phyloP scores from a whole-genome alignment of 202 grass and related monocot species.

The Panicum hallii region DNA sequence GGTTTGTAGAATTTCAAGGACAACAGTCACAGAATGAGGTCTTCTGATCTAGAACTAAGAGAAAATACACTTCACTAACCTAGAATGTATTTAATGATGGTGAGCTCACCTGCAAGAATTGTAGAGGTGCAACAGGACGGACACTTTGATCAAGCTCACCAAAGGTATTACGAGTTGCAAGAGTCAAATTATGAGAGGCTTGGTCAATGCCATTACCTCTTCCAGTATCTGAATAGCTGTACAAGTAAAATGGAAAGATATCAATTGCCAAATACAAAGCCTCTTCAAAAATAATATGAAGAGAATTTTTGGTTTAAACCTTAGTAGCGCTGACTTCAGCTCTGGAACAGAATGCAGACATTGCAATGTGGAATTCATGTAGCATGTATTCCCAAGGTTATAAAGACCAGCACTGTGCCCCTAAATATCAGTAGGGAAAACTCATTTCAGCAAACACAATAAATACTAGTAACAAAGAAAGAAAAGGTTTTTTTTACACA shows the following conservation, averaged over 20 bases:
- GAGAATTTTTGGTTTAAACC: conserved; percentile 51
- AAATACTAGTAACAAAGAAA: not conserved
- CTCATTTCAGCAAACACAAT: conserved; percentile 29
- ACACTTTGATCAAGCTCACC: conserved; percentile 86
- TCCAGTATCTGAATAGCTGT: conserved; percentile 84
- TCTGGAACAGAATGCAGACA: conserved; percentile 98
- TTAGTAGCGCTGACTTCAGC: conserved; percentile 89
- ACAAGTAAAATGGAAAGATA: conserved; percentile 39
- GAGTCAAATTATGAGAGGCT: conserved; percentile 81
- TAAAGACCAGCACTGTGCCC: conserved; percentile 96
- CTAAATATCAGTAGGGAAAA: conserved; percentile 50
- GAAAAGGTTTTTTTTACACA: not conserved
- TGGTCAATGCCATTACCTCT: conserved; percentile 88
- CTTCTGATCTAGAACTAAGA: not conserved
- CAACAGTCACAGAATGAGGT: conserved; percentile 14
- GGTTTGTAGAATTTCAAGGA: not conserved
- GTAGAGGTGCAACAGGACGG: conserved; percentile 84
- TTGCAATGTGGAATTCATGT: conserved; percentile 99
- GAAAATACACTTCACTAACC: conserved; percentile 22
- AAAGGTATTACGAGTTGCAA: conserved; percentile 94
- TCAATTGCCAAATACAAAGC: conserved; percentile 17
- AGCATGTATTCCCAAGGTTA: conserved; percentile 99
- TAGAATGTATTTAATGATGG: conserved; percentile 1
- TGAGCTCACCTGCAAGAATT: conserved; percentile 85
- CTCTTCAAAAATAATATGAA: not conserved